Base-by-base conservation (phyloP, 768 basidiomycete genomes). In the Hebeloma cylindrosporum region DNA sequence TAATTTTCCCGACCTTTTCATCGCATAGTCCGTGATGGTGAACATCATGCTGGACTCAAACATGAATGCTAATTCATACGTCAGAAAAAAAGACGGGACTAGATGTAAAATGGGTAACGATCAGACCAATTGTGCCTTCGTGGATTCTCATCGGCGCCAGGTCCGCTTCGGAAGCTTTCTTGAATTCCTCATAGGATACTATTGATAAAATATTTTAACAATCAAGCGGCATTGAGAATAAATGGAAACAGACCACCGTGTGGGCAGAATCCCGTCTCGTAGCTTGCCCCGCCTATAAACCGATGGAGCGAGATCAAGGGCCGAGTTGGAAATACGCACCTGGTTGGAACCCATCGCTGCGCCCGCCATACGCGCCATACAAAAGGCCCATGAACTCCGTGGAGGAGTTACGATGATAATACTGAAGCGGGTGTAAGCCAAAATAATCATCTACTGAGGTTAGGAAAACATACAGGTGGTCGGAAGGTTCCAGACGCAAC, bases 351-450 rank as follows among this genome's bases (percentile, higher is more conserved):
- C 65, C 74, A 47, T 83, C 82, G 47, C 77, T 78, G 18, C 82
- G 70, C 5, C 82, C 83, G 21, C 76, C 80, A 56, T 84, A 84
- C 1, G 63, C 65, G n/a, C 82, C 82, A 50, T 78, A 79, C 26
- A 85, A 59, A 23, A 83, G 63, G 1, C 81, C 83, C 75, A 84
- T 78, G 50, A 85, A 78, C 61, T 84, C 83, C 1, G 74, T 77
- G 0, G 78, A 66, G 17, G 73, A 69, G 56, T 85, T 85, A 8
- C 82, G 70, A 60, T 84, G 82, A 57, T 80, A 82, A 57, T 80
- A 85, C 76, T 81, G 31, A 16, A 23, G 10, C 11, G 44, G 17
- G 8, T 17, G 16, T 25, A 13, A 32, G 31, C 42, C 25, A 49
- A 45, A 8, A n/a, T 30, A 32, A 4, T 9, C 2, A 18, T 21